A percentile compares a stretch with the other conserved stretches of the same genome.
These are phyloP conservation scores for Penicillium bialowiezense DNA, from an alignment of 495 filamentous ascomycete species.

Conservation along the genomic window DNA sequence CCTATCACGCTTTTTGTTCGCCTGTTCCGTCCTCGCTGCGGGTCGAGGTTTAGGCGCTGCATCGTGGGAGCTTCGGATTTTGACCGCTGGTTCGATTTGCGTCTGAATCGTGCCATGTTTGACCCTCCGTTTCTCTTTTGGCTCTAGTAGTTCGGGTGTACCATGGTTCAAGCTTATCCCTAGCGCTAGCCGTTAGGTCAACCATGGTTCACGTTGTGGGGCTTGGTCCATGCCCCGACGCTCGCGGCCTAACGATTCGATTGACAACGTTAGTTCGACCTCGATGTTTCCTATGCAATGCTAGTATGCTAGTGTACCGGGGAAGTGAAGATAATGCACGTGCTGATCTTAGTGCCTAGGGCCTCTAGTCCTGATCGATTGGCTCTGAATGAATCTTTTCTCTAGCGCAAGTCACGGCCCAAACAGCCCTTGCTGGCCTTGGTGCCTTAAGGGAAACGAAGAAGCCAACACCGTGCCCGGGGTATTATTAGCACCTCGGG, in stretches of 20 bases:
- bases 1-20: background rate
- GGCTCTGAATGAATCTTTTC: conserved; percentile 26
- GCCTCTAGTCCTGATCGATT: conserved; percentile 26
- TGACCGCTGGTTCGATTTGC: conserved; percentile 12
- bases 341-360: background rate
- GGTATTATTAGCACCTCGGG: background rate
- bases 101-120: background rate
- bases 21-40: conserved; percentile 5
- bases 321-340: background rate
- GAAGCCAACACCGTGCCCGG: background rate
- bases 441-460: conserved; percentile 17
- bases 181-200: background rate
- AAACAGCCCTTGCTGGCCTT: conserved; percentile 11
- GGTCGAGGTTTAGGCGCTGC: conserved; percentile 20
- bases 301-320: background rate
- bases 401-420: conserved; percentile 9
- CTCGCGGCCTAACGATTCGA: background rate
- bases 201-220: background rate
- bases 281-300: background rate
- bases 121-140: background rate
- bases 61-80: conserved; percentile 2
- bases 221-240: background rate
- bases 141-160: background rate
- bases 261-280: background rate
- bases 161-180: background rate